Conservation (phyloP, 768 basidiomycete genomes). For the Lactarius hatsudake region DNA sequence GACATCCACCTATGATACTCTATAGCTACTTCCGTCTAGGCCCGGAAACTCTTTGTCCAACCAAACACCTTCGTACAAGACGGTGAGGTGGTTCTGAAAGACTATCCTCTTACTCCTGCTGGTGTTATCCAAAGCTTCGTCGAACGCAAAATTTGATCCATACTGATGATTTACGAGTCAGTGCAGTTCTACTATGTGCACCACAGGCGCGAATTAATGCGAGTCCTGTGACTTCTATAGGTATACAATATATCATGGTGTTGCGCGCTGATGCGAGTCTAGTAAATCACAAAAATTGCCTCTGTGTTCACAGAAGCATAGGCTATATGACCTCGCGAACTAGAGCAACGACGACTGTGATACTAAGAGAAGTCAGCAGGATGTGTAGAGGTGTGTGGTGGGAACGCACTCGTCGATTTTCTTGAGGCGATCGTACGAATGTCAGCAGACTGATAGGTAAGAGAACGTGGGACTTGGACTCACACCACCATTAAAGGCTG, state of each 20-base stretch:
- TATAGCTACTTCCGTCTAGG: slow-evolving; percentile 40
- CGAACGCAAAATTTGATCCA: slow-evolving; percentile 45
- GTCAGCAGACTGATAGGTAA: slow-evolving; percentile 2
- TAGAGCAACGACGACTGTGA: slow-evolving; percentile 66
- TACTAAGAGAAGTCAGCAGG: slow-evolving; percentile 40
- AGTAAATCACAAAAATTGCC: slow-evolving; percentile 6
- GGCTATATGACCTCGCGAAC: slow-evolving; percentile 58
- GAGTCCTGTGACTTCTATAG: slow-evolving; percentile 1
- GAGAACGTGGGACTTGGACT: slow-evolving; percentile 35
- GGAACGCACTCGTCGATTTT: slow-evolving; percentile 75
- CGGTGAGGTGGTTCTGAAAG: slow-evolving; percentile 70
- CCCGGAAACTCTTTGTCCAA: slow-evolving; percentile 83
- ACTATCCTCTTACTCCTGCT: slow-evolving; percentile 69
- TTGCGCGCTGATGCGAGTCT: slow-evolving; percentile 1
- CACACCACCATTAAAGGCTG: slow-evolving; percentile 71
- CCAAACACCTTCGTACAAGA: slow-evolving; percentile 71
- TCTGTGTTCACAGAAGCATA: neutral
- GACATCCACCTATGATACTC: neutral
- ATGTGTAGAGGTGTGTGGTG: slow-evolving; percentile 12
- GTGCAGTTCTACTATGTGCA: slow-evolving; percentile 19
- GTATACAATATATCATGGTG: slow-evolving; percentile 15
- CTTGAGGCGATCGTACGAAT: slow-evolving; percentile 36
- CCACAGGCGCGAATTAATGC: slow-evolving; percentile 9
- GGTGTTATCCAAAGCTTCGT: slow-evolving; percentile 83
- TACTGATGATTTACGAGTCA: neutral